Percentiles rank a stretch among this genome's conserved stretches.
These are phyloP conservation scores for Dimargaris cristalligena DNA, from an alignment of 192 early-diverging fungal genomes.

Conservation along the genomic window DNA sequence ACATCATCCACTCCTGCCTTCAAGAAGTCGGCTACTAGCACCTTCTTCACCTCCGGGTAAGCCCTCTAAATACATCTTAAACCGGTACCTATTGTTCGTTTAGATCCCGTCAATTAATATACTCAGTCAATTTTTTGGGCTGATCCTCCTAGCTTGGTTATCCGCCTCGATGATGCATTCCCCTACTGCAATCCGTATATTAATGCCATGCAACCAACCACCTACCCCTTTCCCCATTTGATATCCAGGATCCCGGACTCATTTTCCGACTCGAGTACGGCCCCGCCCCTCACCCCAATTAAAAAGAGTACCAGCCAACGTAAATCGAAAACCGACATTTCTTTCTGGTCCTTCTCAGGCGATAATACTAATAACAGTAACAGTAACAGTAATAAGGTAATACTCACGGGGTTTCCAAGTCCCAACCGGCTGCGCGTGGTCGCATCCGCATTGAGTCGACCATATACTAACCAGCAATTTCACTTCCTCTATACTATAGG, in stretches of 20 bases:
- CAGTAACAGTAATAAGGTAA: no score
- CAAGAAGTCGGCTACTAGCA: no score
- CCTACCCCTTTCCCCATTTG: neutral
- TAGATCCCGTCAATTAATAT: neutral
- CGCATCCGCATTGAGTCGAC: no score
- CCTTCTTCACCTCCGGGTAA: neutral
- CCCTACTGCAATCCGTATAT: no score
- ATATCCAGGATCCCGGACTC: neutral
- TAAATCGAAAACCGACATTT: neutral
- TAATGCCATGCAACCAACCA: no score
- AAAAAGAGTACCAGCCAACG: neutral
- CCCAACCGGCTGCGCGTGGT: no score
- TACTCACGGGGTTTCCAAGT: no score
- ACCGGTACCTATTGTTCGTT: neutral
- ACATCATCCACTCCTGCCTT: no score
- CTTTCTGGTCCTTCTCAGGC: neutral
- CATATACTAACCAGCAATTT: no score
- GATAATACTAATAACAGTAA: no score
- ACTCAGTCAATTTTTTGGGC: neutral
- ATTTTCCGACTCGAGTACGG: neutral
- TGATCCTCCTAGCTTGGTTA: neutral
- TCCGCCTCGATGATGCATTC: neutral
- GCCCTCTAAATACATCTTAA: neutral
- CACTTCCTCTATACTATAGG: no score
- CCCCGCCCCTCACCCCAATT: neutral